phyloP scores from a whole-genome alignment of 495 filamentous ascomycete genomes.

The Corynascus novoguineensis region DNA sequence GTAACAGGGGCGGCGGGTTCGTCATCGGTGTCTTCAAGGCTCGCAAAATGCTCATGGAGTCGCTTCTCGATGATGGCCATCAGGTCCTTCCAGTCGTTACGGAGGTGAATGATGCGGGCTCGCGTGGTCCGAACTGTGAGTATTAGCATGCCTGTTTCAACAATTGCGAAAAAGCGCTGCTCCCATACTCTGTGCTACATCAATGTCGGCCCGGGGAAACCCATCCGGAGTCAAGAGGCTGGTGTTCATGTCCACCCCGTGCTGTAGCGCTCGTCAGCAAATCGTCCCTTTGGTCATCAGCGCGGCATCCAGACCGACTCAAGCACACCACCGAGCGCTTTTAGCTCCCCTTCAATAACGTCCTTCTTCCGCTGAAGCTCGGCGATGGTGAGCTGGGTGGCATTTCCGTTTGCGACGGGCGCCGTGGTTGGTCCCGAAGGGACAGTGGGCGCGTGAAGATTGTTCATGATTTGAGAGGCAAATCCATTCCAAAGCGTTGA shows the following conservation, averaged over 20 bases:
- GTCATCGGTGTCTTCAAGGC: constrained; percentile 35
- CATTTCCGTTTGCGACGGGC: constrained; percentile 45
- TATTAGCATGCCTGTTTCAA: constrained; percentile 16
- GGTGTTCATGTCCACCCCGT: constrained; percentile 90
- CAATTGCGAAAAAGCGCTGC: neutral
- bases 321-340: constrained; percentile 75
- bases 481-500: constrained; percentile 22
- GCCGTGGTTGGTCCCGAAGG: constrained; percentile 62
- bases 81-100: constrained; percentile 87
- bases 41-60: constrained; percentile 73
- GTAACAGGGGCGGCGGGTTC: neutral
- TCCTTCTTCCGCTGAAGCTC: constrained; percentile 67
- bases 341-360: constrained; percentile 75
- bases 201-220: constrained; percentile 87
- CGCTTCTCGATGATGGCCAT: constrained; percentile 77
- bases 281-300: neutral
- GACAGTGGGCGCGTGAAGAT: constrained; percentile 69
- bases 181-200: constrained; percentile 82
- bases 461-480: constrained; percentile 51
- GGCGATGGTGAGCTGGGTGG: constrained; percentile 54
- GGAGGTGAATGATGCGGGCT: constrained; percentile 78
- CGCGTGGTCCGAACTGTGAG: constrained; percentile 78
- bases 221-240: constrained; percentile 84
- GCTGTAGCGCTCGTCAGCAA: constrained; percentile 48
- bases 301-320: constrained; percentile 62